These are phyloP conservation scores for Monosporozyma unispora DNA, from an alignment of 805 yeast species.

Conservation along the genomic window DNA sequence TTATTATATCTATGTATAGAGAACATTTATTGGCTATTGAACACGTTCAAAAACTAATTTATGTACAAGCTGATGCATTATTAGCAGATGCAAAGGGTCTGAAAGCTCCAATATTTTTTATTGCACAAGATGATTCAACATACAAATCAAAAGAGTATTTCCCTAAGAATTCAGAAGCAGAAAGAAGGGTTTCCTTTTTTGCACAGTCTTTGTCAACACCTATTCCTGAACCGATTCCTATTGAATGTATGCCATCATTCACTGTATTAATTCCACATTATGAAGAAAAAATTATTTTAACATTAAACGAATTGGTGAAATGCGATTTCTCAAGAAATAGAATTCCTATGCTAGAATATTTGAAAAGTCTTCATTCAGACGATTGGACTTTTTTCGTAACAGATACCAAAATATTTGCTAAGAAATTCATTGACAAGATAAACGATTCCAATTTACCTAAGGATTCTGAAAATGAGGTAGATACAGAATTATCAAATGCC, in stretches of 20 bases:
- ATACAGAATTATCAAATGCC: background rate
- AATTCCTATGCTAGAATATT: slow-evolving; percentile 70
- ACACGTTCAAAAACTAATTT: slow-evolving; percentile 57
- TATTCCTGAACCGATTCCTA: slow-evolving; percentile 61
- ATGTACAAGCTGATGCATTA: slow-evolving; percentile 38
- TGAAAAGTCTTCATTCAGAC: slow-evolving; percentile 57
- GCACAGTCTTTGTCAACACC: slow-evolving; percentile 87
- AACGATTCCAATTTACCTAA: background rate
- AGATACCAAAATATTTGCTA: slow-evolving; percentile 58
- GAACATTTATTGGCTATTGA: slow-evolving; percentile 71
- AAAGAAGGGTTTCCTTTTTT: slow-evolving; percentile 74
- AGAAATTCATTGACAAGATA: background rate
- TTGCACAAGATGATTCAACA: slow-evolving; percentile 72
- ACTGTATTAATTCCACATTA: slow-evolving; percentile 84
- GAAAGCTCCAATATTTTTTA: slow-evolving; percentile 69
- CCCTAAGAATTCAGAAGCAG: slow-evolving; percentile 64
- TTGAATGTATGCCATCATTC: slow-evolving; percentile 67
- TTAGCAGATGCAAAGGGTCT: slow-evolving; percentile 35
- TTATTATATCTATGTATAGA: slow-evolving; percentile 73
- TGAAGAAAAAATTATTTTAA: slow-evolving; percentile 68
- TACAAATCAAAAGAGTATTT: slow-evolving; percentile 46
- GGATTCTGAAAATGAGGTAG: background rate
- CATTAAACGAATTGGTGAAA: slow-evolving; percentile 69
- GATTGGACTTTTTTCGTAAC: slow-evolving; percentile 80
- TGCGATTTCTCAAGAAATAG: slow-evolving; percentile 50